These are phyloP conservation scores for Termitomyces sp. DNA, from an alignment of 1,284 basidiomycete species.

Conservation along the genomic window DNA sequence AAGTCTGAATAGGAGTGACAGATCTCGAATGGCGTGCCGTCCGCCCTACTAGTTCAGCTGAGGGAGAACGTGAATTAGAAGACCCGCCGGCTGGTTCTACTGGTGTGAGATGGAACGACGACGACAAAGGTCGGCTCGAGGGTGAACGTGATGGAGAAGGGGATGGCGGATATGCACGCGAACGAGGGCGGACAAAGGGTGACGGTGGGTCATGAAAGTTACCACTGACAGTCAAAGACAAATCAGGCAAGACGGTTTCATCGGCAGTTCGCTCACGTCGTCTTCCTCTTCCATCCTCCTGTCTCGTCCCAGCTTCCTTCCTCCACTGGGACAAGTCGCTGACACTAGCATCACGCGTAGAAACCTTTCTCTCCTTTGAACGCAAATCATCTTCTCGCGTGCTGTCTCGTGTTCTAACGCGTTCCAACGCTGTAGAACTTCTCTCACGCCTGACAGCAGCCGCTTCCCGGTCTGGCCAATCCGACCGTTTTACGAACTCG, in stretches of 20 bases:
- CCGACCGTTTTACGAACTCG: constrained; percentile 75
- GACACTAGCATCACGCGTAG: constrained; percentile 34
- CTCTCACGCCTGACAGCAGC: constrained; percentile 62
- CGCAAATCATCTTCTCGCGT: constrained; percentile 32
- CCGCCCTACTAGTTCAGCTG: constrained; percentile 20
- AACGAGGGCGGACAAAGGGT: constrained; percentile 31
- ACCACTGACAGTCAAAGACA: constrained; percentile 21
- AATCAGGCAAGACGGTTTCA: constrained; percentile 24
- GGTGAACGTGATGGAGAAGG: constrained; percentile 47
- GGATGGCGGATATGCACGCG: constrained; percentile 44
- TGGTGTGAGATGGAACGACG: constrained; percentile 18
- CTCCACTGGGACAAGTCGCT: constrained; percentile 47
- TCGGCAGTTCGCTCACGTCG: constrained; percentile 45
- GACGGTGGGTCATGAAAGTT: constrained; percentile 27
- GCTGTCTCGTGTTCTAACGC: constrained; percentile 46
- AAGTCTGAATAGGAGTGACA: constrained; percentile 31
- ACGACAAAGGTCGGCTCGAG: constrained; percentile 30
- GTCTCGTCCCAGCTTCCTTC: constrained; percentile 36
- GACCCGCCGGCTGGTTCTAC: constrained; percentile 15
- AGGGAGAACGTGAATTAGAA: constrained; percentile 18
- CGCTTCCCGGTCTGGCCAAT: constrained; percentile 73
- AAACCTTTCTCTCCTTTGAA: constrained; percentile 31
- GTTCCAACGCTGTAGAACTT: constrained; percentile 54
- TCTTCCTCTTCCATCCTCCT: constrained; percentile 51
- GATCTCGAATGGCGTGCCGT: constrained; percentile 21